phyloP scores from a whole-genome alignment of 2,329 filamentous ascomycete species.

The Emmonsiellopsis sp. region DNA sequence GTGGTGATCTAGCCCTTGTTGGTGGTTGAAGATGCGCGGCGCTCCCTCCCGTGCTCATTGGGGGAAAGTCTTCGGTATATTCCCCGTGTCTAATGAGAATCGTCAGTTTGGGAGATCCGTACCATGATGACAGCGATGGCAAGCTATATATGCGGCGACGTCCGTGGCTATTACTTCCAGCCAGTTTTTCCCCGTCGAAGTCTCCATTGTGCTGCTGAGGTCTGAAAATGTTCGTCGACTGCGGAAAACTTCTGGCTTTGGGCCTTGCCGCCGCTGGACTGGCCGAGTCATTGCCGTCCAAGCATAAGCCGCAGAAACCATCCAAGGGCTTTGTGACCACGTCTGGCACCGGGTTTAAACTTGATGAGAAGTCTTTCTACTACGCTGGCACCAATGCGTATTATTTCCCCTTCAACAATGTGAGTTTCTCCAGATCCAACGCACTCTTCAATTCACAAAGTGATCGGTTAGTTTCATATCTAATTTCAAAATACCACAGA shows the following conservation, averaged over 20 bases:
- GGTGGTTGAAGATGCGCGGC: too few species aligned
- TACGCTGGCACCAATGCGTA: constrained; percentile 52
- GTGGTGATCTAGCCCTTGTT: too few species aligned
- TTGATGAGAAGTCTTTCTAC: constrained; percentile 48
- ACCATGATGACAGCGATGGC: too few species aligned
- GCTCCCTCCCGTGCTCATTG: too few species aligned
- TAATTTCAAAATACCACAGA: constrained; percentile 20
- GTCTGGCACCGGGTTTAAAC: constrained; percentile 42
- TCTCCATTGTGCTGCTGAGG: too few species aligned
- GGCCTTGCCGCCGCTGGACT: background rate
- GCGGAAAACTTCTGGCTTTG: background rate
- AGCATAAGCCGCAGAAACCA: background rate
- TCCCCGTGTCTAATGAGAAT: too few species aligned
- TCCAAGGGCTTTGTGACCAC: constrained; percentile 40
- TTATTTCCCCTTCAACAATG: constrained; percentile 48
- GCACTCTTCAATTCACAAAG: background rate
- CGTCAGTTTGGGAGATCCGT: too few species aligned
- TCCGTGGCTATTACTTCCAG: too few species aligned
- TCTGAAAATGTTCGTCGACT: too few species aligned
- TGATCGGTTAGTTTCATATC: background rate
- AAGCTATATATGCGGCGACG: too few species aligned
- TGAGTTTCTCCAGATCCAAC: constrained; percentile 17
- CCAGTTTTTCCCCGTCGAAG: too few species aligned
- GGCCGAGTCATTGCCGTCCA: background rate
- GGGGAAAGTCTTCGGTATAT: too few species aligned